Conservation (phyloP, 495 filamentous ascomycete genomes). For the Neurospora pannonica region DNA sequence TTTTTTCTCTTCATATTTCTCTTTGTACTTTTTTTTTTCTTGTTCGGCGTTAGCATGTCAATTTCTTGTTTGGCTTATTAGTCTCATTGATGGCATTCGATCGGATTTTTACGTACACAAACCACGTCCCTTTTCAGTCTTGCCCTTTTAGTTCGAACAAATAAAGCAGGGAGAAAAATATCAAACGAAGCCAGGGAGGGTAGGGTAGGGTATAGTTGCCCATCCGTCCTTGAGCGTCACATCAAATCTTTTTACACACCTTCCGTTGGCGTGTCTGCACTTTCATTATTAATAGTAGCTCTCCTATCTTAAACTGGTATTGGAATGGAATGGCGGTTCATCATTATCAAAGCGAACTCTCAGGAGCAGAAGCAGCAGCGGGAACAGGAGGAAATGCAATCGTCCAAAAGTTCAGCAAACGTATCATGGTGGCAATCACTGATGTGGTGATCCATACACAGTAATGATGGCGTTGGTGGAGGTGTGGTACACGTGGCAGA, state of each 20-base stretch:
- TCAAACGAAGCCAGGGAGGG: not conserved
- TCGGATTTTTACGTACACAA: not conserved
- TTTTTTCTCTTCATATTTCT: constrained; percentile 1
- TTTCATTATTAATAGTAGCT: not conserved
- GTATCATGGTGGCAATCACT: not conserved
- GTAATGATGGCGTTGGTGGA: not conserved
- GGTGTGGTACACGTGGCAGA: not conserved
- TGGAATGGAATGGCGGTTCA: not conserved
- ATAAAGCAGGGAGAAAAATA: not conserved
- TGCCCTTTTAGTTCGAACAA: not conserved
- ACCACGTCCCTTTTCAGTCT: not conserved
- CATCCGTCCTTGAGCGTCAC: not conserved
- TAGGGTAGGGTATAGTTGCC: not conserved
- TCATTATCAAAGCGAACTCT: not conserved
- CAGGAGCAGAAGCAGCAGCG: not conserved
- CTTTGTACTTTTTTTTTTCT: constrained; percentile 1
- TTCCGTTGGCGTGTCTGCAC: not conserved
- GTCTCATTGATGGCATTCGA: not conserved
- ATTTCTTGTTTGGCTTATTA: not conserved
- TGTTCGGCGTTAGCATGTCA: not conserved
- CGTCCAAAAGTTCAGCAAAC: not conserved
- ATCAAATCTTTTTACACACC: not conserved
- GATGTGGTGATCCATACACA: not conserved
- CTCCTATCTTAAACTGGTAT: not conserved
- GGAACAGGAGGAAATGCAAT: not conserved